Conservation (phyloP, 495 filamentous ascomycete genomes). For the Xylaria nigripes region DNA sequence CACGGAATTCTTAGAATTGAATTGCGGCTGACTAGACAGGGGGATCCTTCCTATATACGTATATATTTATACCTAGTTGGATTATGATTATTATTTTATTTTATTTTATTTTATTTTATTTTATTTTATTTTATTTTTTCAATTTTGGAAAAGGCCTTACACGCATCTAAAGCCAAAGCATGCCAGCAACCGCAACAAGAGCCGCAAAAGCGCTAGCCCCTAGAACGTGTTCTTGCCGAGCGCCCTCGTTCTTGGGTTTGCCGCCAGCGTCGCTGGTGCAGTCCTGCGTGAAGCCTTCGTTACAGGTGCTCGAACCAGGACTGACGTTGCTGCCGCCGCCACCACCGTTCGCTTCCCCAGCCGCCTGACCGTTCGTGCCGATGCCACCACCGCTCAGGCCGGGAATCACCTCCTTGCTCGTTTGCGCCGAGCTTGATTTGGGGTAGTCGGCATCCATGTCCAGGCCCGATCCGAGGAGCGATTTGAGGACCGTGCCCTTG, state of each 20-base stretch:
- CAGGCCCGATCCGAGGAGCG: constrained; percentile 66
- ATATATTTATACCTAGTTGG: too few species aligned
- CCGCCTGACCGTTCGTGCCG: constrained; percentile 23
- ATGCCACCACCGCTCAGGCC: constrained; percentile 30
- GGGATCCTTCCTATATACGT: too few species aligned
- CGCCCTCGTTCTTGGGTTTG: constrained; percentile 23
- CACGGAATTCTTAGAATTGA: too few species aligned
- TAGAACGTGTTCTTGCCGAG: constrained; percentile 30
- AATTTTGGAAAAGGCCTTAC: too few species aligned
- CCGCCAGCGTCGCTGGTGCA: constrained; percentile 17
- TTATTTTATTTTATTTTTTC: too few species aligned
- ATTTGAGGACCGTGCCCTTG: constrained; percentile 69
- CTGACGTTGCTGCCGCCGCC: constrained; percentile 8
- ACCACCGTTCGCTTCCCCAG: constrained; percentile 10
- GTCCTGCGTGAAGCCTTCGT: constrained; percentile 26
- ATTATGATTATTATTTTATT: too few species aligned
- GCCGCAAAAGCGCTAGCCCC: constrained; percentile 44
- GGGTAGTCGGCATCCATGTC: constrained; percentile 52
- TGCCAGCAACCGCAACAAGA: constrained; percentile 37
- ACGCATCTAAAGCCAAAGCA: constrained; percentile 35
- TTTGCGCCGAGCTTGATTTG: constrained; percentile 16
- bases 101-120: too few species aligned
- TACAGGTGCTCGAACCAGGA: constrained; percentile 20
- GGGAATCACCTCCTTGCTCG: constrained; percentile 18
- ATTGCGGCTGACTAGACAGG: too few species aligned